phyloP scores from a whole-genome alignment of 176 grass and related monocot species.

The Leersia perrieri region DNA sequence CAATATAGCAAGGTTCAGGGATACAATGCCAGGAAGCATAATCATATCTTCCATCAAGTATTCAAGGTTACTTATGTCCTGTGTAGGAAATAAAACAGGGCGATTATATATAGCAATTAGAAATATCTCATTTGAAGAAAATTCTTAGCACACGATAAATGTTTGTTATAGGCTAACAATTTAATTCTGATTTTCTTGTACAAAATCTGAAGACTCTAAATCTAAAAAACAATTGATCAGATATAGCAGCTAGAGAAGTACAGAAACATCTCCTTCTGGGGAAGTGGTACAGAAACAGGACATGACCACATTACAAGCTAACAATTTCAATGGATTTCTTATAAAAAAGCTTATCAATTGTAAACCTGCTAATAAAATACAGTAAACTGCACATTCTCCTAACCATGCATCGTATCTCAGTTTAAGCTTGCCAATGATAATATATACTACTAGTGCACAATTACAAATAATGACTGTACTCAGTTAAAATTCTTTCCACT shows the following conservation, averaged over 20 bases:
- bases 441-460: not conserved
- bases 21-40: not conserved
- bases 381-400: not conserved
- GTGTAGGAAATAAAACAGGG: not conserved
- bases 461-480: not conserved
- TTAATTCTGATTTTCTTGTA: not conserved
- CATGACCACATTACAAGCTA: too few species aligned
- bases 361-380: not conserved
- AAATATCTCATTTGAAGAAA: not conserved
- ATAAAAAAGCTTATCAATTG: not conserved
- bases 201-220: not conserved
- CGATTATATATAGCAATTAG: not conserved
- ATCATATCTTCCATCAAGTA: slow-evolving; percentile 33
- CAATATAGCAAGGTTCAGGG: not conserved
- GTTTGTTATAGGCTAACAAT: not conserved
- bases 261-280: not conserved
- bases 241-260: not conserved
- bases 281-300: too few species aligned
- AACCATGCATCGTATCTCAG: not conserved
- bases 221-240: not conserved
- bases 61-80: not conserved
- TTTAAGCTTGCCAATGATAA: not conserved
- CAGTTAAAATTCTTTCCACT: not conserved
- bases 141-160: not conserved
- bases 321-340: not conserved